Conservation (phyloP, 1,284 basidiomycete species). For the Hortiboletus rubellus region DNA sequence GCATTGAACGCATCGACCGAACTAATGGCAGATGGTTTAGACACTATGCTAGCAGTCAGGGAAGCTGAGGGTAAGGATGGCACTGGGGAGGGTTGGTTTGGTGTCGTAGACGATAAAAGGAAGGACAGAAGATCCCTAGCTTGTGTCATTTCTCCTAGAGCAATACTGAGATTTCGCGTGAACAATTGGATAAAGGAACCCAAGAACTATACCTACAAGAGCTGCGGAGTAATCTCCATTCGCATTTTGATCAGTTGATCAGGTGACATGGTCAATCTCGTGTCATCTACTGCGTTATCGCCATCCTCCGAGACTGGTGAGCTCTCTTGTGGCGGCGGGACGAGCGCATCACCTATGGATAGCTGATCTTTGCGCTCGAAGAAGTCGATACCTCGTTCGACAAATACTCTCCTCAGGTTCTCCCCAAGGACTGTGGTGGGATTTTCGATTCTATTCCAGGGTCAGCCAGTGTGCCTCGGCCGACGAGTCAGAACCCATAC, state of each 20-base stretch:
- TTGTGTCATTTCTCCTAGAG: conserved; percentile 74
- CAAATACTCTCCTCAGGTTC: conserved; percentile 66
- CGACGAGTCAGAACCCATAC: conserved; percentile 42
- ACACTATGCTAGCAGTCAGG: conserved; percentile 63
- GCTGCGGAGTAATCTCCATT: conserved; percentile 62
- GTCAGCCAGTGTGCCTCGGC: conserved; percentile 16
- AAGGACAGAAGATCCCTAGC: conserved; percentile 65
- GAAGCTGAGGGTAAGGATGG: conserved; percentile 36
- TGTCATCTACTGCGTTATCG: conserved; percentile 33
- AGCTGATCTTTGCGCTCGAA: conserved; percentile 56
- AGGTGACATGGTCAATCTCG: conserved; percentile 58
- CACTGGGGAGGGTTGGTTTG: conserved; percentile 23
- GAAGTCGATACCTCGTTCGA: conserved; percentile 71
- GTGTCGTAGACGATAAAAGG: conserved; percentile 48
- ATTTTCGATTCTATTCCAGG: conserved; percentile 48
- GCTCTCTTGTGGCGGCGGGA: conserved; percentile 25
- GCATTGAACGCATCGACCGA: conserved; percentile 75
- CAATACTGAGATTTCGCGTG: conserved; percentile 48
- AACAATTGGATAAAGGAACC: conserved; percentile 10
- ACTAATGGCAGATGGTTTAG: conserved; percentile 59
- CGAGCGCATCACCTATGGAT: conserved; percentile 22
- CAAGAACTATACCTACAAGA: conserved; percentile 52
- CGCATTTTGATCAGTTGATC: conserved; percentile 75
- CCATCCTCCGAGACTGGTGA: conserved; percentile 29
- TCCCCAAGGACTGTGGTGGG: conserved; percentile 55